These are phyloP conservation scores for Xylaria longipes DNA, from an alignment of 495 filamentous ascomycete genomes.

Conservation along the genomic window DNA sequence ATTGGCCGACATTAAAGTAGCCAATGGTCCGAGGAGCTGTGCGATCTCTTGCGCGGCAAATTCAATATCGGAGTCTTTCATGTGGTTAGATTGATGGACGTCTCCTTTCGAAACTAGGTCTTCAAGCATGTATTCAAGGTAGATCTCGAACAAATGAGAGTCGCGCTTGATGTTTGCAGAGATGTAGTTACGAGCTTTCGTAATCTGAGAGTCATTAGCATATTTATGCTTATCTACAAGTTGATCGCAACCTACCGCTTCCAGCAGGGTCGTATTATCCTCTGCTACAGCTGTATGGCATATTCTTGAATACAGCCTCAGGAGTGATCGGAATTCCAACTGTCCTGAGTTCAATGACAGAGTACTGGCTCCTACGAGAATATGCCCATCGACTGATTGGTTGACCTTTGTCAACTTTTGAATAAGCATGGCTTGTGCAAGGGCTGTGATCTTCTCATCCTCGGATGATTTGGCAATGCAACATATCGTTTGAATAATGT, in stretches of 20 bases:
- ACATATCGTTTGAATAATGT: constrained; percentile 87
- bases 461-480: constrained; percentile 79
- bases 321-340: constrained; percentile 79
- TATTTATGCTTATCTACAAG: constrained; percentile 28
- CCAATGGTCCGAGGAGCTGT: constrained; percentile 81
- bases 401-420: constrained; percentile 90
- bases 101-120: constrained; percentile 90
- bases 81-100: constrained; percentile 62
- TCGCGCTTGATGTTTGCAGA: constrained; percentile 68
- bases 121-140: constrained; percentile 82
- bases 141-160: constrained; percentile 77
- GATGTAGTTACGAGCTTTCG: constrained; percentile 77
- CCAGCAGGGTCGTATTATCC: constrained; percentile 62
- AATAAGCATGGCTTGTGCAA: constrained; percentile 94
- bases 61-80: constrained; percentile 73
- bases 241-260: constrained; percentile 62
- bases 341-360: constrained; percentile 77
- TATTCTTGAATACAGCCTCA: constrained; percentile 80
- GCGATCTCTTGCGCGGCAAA: constrained; percentile 83
- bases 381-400: constrained; percentile 75
- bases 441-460: constrained; percentile 89
- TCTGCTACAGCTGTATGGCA: constrained; percentile 73
- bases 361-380: constrained; percentile 79
- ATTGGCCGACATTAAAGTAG: constrained; percentile 70
- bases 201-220: constrained; percentile 56